Evolutionary conservation across 1,139 yeast species (phyloP).

Genomic region (Diutina sp.): DNA sequence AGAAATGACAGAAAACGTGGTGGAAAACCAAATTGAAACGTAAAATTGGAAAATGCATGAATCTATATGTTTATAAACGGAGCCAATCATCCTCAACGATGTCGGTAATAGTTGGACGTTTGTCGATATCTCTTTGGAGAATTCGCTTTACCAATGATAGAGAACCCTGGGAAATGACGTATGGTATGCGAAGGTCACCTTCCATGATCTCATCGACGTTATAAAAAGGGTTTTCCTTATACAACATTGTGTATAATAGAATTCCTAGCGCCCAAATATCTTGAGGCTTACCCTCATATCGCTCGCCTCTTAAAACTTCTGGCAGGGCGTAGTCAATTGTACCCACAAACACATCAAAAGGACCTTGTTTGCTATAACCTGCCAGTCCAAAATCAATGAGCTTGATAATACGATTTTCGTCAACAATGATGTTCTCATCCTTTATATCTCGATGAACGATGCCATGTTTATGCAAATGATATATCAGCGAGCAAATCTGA

Average conservation of each 20-base stretch:
- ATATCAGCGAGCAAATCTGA: constrained; percentile 68
- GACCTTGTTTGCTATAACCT: constrained; percentile 80
- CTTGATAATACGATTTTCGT: constrained; percentile 62
- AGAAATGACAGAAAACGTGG: no score
- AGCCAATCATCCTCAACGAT: constrained; percentile 65
- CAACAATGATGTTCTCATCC: constrained; percentile 88
- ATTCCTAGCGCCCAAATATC: constrained; percentile 97
- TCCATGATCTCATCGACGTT: constrained; percentile 92
- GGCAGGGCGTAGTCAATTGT: constrained; percentile 97
- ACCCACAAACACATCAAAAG: constrained; percentile 94
- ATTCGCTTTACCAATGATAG: constrained; percentile 49
- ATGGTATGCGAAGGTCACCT: constrained; percentile 65
- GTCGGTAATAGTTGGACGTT: constrained; percentile 64
- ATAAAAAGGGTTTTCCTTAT: constrained; percentile 90
- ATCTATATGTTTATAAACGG: constrained; percentile 1
- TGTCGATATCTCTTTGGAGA: constrained; percentile 46
- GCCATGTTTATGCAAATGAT: constrained; percentile 73
- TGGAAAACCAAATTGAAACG: no score
- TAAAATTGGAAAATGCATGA: neutral
- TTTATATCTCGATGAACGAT: constrained; percentile 91
- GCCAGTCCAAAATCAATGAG: constrained; percentile 94
- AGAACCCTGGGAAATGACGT: constrained; percentile 45
- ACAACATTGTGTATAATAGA: constrained; percentile 74
- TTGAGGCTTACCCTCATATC: constrained; percentile 86
- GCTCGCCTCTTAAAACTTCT: constrained; percentile 78